These are phyloP conservation scores for Trichoderma gracile DNA, from an alignment of 2,329 filamentous ascomycete genomes.

Conservation along the genomic window DNA sequence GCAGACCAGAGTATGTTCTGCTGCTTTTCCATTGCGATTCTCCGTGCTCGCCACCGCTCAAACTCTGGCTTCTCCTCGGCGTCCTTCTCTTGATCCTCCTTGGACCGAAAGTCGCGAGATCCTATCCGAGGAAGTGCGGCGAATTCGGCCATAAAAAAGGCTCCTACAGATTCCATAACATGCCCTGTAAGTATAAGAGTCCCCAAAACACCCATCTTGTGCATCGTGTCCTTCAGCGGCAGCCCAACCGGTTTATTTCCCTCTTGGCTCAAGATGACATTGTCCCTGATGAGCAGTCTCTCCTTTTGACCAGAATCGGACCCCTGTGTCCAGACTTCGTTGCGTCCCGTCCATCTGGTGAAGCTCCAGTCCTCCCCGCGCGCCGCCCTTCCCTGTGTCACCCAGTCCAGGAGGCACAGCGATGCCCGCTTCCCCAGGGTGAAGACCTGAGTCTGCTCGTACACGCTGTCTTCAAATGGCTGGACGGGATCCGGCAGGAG, in stretches of 20 bases:
- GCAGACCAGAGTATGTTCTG: slow-evolving; percentile 77
- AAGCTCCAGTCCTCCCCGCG: slow-evolving; percentile 89
- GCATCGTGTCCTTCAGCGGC: slow-evolving; percentile 63
- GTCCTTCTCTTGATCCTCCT: slow-evolving; percentile 48
- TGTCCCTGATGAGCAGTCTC: slow-evolving; percentile 80
- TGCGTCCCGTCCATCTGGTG: slow-evolving; percentile 74
- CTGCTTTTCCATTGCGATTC: slow-evolving; percentile 59
- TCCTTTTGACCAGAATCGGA: slow-evolving; percentile 39
- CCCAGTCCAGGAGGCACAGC: slow-evolving; percentile 89
- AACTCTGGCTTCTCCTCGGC: slow-evolving; percentile 42
- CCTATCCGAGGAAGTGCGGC: slow-evolving; percentile 77
- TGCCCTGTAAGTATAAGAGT: slow-evolving; percentile 81
- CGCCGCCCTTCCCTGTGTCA: slow-evolving; percentile 81
- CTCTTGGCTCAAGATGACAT: slow-evolving; percentile 69
- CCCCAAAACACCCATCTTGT: slow-evolving; percentile 74
- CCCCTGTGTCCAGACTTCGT: slow-evolving; percentile 72
- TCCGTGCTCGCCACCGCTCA: slow-evolving; percentile 55
- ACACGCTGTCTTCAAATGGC: slow-evolving; percentile 81
- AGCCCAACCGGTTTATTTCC: slow-evolving; percentile 43
- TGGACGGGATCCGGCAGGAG: slow-evolving; percentile 89
- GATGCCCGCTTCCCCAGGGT: slow-evolving; percentile 57
- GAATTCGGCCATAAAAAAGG: slow-evolving; percentile 81
- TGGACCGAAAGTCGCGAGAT: slow-evolving; percentile 70
- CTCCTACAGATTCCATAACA: slow-evolving; percentile 63
- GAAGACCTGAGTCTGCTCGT: slow-evolving; percentile 82